These are phyloP conservation scores for Loxodes magnus DNA, from an alignment of 73 alveolate species.

Conservation along the genomic window DNA sequence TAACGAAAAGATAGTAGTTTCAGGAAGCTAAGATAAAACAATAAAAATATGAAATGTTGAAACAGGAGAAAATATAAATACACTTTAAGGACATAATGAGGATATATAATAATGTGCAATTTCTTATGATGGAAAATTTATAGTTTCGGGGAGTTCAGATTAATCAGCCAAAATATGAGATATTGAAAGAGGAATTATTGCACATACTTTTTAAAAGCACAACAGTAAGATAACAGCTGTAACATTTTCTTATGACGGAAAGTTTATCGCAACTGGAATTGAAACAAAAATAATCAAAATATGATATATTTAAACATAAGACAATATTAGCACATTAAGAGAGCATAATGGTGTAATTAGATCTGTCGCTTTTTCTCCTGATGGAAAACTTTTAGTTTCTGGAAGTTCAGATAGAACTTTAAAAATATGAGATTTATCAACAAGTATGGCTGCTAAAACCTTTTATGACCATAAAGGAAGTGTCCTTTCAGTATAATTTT, in stretches of 20 bases:
- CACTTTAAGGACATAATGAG: background rate
- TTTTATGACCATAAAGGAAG: background rate
- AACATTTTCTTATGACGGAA: background rate
- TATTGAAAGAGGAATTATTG: background rate
- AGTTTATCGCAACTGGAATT: background rate
- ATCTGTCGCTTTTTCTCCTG: background rate
- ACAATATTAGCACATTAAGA: background rate
- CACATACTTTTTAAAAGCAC: background rate
- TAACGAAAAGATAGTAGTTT: background rate
- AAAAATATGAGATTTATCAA: background rate
- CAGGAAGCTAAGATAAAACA: background rate
- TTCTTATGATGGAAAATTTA: conserved; percentile 1
- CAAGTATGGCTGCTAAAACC: background rate
- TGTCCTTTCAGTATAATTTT: background rate
- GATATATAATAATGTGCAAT: background rate
- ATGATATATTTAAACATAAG: background rate
- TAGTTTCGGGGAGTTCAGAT: background rate
- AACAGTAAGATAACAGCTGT: background rate
- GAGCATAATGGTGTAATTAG: background rate
- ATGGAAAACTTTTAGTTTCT: background rate
- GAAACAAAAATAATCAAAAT: background rate
- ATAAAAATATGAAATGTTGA: background rate
- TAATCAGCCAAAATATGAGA: background rate
- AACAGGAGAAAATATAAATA: background rate
- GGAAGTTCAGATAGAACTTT: conserved; percentile 1